Conservation (phyloP, 2,329 filamentous ascomycete genomes). For the Calonectria multiphialidica region DNA sequence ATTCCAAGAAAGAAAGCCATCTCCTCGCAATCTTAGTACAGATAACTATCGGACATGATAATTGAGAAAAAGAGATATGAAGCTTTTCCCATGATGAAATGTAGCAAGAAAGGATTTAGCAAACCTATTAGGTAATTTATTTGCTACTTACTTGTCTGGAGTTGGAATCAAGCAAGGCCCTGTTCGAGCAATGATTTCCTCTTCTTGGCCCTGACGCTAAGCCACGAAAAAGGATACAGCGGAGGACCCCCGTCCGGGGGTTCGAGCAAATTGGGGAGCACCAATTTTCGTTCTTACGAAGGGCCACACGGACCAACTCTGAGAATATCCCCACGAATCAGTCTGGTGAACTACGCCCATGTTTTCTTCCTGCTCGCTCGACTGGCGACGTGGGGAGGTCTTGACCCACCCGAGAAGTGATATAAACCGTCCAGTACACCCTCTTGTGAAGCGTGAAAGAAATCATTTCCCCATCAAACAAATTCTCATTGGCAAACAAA, state of each 20-base stretch:
- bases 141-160: no score
- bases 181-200: background rate
- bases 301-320: background rate
- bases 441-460: background rate
- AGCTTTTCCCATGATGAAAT: background rate
- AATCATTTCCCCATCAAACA: background rate
- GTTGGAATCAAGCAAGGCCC: no score
- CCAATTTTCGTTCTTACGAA: background rate
- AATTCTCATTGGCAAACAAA: background rate
- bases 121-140: no score
- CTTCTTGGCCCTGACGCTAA: background rate
- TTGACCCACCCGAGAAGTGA: background rate
- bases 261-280: background rate
- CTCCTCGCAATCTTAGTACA: no score
- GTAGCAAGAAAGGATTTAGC: background rate
- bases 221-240: background rate
- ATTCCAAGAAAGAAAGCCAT: background rate
- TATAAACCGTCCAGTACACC: background rate
- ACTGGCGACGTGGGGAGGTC: no score
- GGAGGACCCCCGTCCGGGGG: background rate
- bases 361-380: background rate
- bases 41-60: no score
- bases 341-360: no score
- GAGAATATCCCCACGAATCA: constrained; percentile 5
- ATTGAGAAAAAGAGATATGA: no score